Percentiles rank a stretch among this genome's conserved stretches.
Conservation (phyloP, 495 filamentous ascomycete genomes). For the Monascus purpureus region DNA sequence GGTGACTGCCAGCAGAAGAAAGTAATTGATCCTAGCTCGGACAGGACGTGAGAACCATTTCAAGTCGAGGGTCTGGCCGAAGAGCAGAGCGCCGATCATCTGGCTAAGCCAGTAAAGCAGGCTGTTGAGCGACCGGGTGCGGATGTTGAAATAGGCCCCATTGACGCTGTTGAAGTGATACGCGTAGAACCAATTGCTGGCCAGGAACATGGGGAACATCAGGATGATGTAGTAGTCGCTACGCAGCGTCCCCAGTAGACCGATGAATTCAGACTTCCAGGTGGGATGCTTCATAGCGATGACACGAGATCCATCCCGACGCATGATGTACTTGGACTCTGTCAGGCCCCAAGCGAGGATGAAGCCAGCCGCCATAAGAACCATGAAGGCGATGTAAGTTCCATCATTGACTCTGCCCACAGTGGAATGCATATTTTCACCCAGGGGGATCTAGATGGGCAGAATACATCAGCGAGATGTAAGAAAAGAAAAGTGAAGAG, state of each 20-base stretch:
- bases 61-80: slow-evolving; percentile 65
- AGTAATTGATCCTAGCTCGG: slow-evolving; percentile 62
- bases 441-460: slow-evolving; percentile 50
- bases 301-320: slow-evolving; percentile 68
- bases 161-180: slow-evolving; percentile 42
- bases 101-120: slow-evolving; percentile 82
- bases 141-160: slow-evolving; percentile 62
- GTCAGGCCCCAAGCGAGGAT: slow-evolving; percentile 55
- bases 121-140: slow-evolving; percentile 71
- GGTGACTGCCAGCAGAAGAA: slow-evolving; percentile 55
- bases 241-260: slow-evolving; percentile 60
- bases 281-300: slow-evolving; percentile 81
- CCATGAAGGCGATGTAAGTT: slow-evolving; percentile 83
- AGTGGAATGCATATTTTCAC: slow-evolving; percentile 57
- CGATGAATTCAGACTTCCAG: slow-evolving; percentile 62
- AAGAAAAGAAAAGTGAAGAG: slow-evolving; percentile 1
- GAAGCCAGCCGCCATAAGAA: slow-evolving; percentile 75
- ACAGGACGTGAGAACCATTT: slow-evolving; percentile 46
- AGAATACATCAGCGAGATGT: slow-evolving; percentile 1
- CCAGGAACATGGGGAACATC: slow-evolving; percentile 74
- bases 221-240: slow-evolving; percentile 65
- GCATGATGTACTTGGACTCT: slow-evolving; percentile 62
- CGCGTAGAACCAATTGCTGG: slow-evolving; percentile 39
- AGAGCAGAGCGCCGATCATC: slow-evolving; percentile 68
- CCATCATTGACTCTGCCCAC: slow-evolving; percentile 57